Percentiles rank a stretch among this genome's conserved stretches.
phyloP scores from a whole-genome alignment of 140 eudicot genomes.

The Flaveria floridana region DNA sequence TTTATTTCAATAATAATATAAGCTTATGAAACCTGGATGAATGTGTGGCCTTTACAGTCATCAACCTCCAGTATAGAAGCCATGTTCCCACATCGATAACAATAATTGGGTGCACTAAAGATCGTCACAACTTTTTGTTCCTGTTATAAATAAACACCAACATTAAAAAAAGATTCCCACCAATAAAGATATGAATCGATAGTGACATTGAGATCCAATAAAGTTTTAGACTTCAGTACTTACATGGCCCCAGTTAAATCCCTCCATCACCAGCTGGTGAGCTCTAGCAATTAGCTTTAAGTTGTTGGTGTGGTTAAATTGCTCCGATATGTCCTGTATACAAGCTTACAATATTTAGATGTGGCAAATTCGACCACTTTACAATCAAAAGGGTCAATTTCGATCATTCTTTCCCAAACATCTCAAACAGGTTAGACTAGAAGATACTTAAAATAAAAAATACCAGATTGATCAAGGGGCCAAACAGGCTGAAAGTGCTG shows the following conservation, averaged over 20 bases:
- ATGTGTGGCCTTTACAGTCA: constrained; percentile 79
- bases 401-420: background rate
- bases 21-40: constrained; percentile 60
- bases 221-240: constrained; percentile 17
- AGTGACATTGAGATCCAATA: background rate
- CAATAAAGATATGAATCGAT: background rate
- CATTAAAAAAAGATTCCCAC: constrained; percentile 9
- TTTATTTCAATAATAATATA: background rate
- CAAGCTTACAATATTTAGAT: background rate
- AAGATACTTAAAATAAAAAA: background rate
- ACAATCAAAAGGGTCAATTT: background rate
- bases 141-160: constrained; percentile 38
- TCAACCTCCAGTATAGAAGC: constrained; percentile 91
- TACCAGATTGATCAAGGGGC: background rate
- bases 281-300: constrained; percentile 42
- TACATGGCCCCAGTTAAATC: constrained; percentile 92
- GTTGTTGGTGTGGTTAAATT: constrained; percentile 75
- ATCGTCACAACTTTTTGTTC: constrained; percentile 93
- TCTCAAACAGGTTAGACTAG: background rate
- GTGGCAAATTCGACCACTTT: background rate
- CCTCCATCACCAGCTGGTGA: constrained; percentile 97
- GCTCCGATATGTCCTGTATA: constrained; percentile 81
- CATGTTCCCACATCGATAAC: constrained; percentile 92
- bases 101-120: constrained; percentile 88
- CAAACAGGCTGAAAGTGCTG: background rate